These are phyloP conservation scores for Pulveroboletus sp. DNA, from an alignment of 768 basidiomycete species.

Conservation along the genomic window DNA sequence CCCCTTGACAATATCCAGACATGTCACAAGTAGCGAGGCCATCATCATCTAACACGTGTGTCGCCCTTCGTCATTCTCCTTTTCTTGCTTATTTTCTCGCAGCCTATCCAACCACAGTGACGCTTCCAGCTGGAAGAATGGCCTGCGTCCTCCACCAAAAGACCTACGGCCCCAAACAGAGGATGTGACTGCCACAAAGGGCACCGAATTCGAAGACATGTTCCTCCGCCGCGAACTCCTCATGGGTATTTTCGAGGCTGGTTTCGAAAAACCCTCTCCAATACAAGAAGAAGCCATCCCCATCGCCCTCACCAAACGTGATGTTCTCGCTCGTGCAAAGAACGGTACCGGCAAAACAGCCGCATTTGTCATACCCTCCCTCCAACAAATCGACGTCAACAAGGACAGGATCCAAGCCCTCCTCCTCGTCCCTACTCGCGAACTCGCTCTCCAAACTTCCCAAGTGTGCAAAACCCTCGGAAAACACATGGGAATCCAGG, in stretches of 20 bases:
- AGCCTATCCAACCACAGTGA: conserved; percentile 31
- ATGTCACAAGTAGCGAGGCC: conserved; percentile 33
- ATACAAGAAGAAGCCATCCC: conserved; percentile 99
- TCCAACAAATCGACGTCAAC: conserved; percentile 85
- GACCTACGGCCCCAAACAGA: conserved; percentile 94
- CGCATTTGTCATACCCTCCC: conserved; percentile 96
- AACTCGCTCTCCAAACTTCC: conserved; percentile 96
- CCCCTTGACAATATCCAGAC: conserved; percentile 11
- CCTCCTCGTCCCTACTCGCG: conserved; percentile 96
- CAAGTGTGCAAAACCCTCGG: conserved; percentile 98
- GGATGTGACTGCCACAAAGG: conserved; percentile 93
- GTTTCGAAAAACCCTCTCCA: conserved; percentile 94
- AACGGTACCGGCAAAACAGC: conserved; percentile 98
- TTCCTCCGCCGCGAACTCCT: conserved; percentile 88
- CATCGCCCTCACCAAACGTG: conserved; percentile 87
- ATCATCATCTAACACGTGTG: conserved; percentile 32
- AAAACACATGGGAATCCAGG: conserved; percentile 92
- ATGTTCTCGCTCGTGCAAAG: conserved; percentile 93
- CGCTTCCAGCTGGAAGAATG: conserved; percentile 65
- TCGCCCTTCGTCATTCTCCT: neutral
- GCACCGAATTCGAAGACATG: conserved; percentile 95
- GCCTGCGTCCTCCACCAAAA: conserved; percentile 84
- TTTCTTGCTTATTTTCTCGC: conserved; percentile 5
- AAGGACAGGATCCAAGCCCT: conserved; percentile 93
- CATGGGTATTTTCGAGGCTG: conserved; percentile 99